phyloP scores from a whole-genome alignment of 1,284 basidiomycete genomes.

The Tausonia pullulans region DNA sequence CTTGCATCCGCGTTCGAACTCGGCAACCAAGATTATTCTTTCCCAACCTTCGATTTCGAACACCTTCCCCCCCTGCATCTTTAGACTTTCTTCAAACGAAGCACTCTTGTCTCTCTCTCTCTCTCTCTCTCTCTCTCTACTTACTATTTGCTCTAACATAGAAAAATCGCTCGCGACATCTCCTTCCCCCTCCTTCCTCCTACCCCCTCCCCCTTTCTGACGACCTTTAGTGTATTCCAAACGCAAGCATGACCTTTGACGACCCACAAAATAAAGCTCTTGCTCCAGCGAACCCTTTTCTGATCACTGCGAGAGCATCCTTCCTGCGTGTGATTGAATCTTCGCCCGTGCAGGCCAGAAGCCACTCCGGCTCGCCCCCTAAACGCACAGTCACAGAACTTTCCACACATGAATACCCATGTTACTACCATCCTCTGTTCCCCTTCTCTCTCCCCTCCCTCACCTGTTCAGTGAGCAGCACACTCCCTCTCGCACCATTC shows the following conservation, averaged over 20 bases:
- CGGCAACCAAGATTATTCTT: background rate
- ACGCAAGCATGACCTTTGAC: too few relatives aligned
- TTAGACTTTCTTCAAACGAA: background rate
- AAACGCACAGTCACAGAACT: too few relatives aligned
- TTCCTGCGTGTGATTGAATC: too few relatives aligned
- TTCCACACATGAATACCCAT: too few relatives aligned
- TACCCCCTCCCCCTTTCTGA: background rate
- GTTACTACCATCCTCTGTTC: too few relatives aligned
- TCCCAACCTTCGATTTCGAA: background rate
- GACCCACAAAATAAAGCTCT: too few relatives aligned
- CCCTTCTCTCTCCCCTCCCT: background rate
- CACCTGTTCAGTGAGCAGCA: constrained; percentile 15
- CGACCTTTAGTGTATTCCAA: background rate
- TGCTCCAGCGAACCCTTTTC: too few relatives aligned
- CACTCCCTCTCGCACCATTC: constrained; percentile 30
- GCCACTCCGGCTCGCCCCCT: too few relatives aligned
- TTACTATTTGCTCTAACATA: background rate
- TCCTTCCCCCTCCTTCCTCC: too few relatives aligned
- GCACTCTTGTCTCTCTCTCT: too few relatives aligned
- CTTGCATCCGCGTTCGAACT: background rate
- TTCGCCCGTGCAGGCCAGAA: too few relatives aligned
- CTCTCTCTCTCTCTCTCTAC: background rate
- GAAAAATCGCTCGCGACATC: background rate
- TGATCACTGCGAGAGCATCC: too few relatives aligned
- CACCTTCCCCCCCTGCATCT: background rate